A percentile compares a stretch with the other conserved stretches of the same genome.
Evolutionary conservation across 1,284 basidiomycete genomes (phyloP).

Genomic region (Ustilago sp.): DNA sequence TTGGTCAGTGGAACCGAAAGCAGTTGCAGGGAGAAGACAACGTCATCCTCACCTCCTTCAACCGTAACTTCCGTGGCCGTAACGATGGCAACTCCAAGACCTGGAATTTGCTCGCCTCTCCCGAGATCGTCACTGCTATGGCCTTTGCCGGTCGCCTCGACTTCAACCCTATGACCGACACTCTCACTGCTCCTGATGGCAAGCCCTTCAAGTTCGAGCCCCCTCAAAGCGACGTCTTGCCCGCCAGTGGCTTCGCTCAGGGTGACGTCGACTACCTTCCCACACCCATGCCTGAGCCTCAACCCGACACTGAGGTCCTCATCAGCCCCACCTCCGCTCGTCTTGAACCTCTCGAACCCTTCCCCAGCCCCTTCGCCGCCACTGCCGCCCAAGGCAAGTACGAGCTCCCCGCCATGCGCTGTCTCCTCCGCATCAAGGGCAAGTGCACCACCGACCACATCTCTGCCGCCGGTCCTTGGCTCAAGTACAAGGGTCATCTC

Average conservation of each 20-base stretch:
- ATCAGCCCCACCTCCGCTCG: constrained; percentile 73
- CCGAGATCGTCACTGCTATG: constrained; percentile 91
- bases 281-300: constrained; percentile 76
- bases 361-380: constrained; percentile 79
- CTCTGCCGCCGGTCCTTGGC: constrained; percentile 75
- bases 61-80: constrained; percentile 96
- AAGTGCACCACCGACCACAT: constrained; percentile 93
- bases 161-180: constrained; percentile 93
- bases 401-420: constrained; percentile 79
- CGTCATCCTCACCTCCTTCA: constrained; percentile 97
- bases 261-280: constrained; percentile 86
- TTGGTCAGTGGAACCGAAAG: constrained; percentile 97
- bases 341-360: constrained; percentile 88
- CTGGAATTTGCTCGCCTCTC: constrained; percentile 98
- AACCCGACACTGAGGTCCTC: constrained; percentile 80
- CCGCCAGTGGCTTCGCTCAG: constrained; percentile 82
- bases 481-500: constrained; percentile 94
- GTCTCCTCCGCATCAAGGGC: constrained; percentile 89
- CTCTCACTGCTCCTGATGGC: constrained; percentile 80
- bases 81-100: constrained; percentile 96
- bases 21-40: constrained; percentile 92
- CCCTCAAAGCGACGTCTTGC: constrained; percentile 86
- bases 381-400: constrained; percentile 71
- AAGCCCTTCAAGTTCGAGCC: constrained; percentile 84
- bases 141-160: constrained; percentile 93